phyloP scores from a whole-genome alignment of 768 basidiomycete genomes.

The Hypholoma fasciculare region DNA sequence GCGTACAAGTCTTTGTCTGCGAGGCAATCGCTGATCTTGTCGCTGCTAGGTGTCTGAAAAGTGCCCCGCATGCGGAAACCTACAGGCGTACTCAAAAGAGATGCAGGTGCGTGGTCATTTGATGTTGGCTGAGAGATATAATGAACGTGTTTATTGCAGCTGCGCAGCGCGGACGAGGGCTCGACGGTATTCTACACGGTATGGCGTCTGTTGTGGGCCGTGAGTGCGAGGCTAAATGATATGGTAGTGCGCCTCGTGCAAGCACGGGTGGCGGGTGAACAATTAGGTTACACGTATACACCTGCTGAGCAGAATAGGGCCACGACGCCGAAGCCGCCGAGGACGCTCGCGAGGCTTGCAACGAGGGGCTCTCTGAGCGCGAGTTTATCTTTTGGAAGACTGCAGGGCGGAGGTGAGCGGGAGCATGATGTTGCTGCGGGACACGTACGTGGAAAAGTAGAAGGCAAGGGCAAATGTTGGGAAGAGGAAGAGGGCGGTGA shows the following conservation, averaged over 20 bases:
- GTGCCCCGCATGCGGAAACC: conserved; percentile 85
- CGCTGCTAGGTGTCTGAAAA: conserved; percentile 77
- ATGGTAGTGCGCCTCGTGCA: conserved; percentile 69
- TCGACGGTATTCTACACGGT: conserved; percentile 95
- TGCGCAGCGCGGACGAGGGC: conserved; percentile 92
- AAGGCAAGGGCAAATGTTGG: conserved; percentile 85
- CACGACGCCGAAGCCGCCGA: conserved; percentile 88
- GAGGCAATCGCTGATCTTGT: not conserved
- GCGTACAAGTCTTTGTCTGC: conserved; percentile 13
- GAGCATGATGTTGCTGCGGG: conserved; percentile 3
- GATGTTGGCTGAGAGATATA: not conserved
- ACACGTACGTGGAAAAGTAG: conserved; percentile 83
- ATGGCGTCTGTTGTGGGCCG: conserved; percentile 24
- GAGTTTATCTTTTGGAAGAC: conserved; percentile 71
- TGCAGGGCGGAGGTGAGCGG: conserved; percentile 31
- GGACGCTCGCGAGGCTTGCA: conserved; percentile 69
- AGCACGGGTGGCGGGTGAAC: conserved; percentile 81
- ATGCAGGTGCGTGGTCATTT: conserved; percentile 60
- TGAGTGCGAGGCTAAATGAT: conserved; percentile 7
- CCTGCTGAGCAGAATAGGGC: conserved; percentile 86
- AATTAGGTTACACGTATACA: conserved; percentile 79
- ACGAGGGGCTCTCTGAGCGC: conserved; percentile 69
- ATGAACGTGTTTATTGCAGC: conserved; percentile 36
- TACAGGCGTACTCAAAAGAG: conserved; percentile 86
- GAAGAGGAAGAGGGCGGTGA: conserved; percentile 72